Percentiles rank a stretch among this genome's conserved stretches.
These are phyloP conservation scores for Fraxinus angustifolia DNA, from an alignment of 305 asterid genomes.

Conservation along the genomic window DNA sequence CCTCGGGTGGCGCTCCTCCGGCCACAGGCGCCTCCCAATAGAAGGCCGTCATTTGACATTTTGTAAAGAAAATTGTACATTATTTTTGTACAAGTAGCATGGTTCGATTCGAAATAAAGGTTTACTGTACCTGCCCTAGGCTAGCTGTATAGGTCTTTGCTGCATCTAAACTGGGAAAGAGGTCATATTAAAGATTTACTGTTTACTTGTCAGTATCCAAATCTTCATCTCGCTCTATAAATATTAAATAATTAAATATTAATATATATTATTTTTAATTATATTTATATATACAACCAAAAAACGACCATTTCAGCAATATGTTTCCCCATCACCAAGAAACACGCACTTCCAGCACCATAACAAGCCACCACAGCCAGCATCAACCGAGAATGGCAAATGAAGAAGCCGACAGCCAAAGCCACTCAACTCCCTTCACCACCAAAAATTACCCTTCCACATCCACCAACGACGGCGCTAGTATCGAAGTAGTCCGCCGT, in stretches of 20 bases:
- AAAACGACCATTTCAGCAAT: neutral
- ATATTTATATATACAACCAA: neutral
- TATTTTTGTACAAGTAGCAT: too few species aligned
- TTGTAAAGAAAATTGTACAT: too few species aligned
- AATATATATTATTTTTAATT: too few species aligned
- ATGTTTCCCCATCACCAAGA: neutral
- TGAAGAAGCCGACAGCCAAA: neutral
- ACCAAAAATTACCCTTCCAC: constrained; percentile 11
- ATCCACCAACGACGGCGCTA: constrained; percentile 32
- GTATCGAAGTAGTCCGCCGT: constrained; percentile 43
- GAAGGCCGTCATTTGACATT: too few species aligned
- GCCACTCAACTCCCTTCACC: constrained; percentile 6
- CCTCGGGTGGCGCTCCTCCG: too few species aligned
- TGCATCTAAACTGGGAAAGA: neutral
- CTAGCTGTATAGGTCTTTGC: neutral
- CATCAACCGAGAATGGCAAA: neutral
- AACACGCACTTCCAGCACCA: neutral
- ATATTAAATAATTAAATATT: too few species aligned
- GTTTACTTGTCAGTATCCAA: neutral
- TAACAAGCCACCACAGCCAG: neutral
- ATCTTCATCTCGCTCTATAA: neutral
- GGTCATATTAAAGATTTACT: neutral
- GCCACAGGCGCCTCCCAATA: too few species aligned
- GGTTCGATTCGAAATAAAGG: neutral
- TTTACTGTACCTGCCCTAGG: neutral